phyloP scores from a whole-genome alignment of 352 stramenopile genomes.

The Salisapilia sapeloensis region DNA sequence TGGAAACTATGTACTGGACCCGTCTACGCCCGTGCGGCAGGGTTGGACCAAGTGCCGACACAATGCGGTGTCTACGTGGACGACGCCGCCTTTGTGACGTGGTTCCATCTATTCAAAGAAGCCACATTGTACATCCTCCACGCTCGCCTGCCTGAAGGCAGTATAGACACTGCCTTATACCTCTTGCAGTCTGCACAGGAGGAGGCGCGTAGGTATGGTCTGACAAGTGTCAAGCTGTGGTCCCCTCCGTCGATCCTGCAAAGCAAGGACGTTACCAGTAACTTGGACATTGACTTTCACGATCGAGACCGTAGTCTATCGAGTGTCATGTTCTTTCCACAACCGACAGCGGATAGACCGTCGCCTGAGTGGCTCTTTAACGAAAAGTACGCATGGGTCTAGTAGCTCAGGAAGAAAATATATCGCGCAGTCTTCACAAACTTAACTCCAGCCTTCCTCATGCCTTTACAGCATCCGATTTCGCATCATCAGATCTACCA shows the following conservation, averaged over 20 bases:
- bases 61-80: constrained; percentile 18
- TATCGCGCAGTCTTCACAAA: too few species aligned
- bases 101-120: constrained; percentile 48
- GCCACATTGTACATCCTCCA: constrained; percentile 31
- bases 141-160: constrained; percentile 12
- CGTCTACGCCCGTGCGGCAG: constrained; percentile 19
- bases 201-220: constrained; percentile 19
- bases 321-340: constrained; percentile 26
- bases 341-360: constrained; percentile 1
- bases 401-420: too few species aligned
- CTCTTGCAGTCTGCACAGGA: constrained; percentile 15
- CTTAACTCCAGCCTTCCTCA: too few species aligned
- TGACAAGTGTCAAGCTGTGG: constrained; percentile 27
- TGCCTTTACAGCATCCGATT: too few species aligned
- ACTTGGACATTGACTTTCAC: constrained; percentile 13
- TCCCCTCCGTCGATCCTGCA: constrained; percentile 10
- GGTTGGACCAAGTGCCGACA: constrained; percentile 13
- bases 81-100: constrained; percentile 30
- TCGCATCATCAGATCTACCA: too few species aligned
- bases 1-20: constrained; percentile 47
- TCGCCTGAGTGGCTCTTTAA: constrained; percentile 1
- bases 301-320: constrained; percentile 35
- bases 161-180: constrained; percentile 2
- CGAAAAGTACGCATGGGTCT: constrained; percentile 3
- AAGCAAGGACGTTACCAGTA: constrained; percentile 4